Evolutionary conservation across 495 filamentous ascomycete genomes (phyloP).

Genomic region (Neurospora discreta): DNA sequence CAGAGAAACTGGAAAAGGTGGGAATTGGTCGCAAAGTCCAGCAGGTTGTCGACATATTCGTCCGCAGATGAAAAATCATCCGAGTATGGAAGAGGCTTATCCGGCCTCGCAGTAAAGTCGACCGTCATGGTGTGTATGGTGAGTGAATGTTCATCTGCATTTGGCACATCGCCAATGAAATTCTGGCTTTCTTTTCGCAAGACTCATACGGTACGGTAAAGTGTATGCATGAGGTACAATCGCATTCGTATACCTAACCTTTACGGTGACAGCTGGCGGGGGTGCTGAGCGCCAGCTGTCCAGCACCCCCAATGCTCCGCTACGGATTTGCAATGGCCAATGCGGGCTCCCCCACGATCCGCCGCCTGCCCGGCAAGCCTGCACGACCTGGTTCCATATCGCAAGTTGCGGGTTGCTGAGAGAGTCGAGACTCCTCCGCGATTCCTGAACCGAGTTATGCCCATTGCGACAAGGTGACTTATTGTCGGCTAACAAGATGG

Average conservation of each 20-base stretch:
- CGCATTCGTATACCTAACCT: neutral
- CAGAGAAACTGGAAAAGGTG: slow-evolving; percentile 78
- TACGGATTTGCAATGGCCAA: neutral
- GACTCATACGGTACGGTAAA: neutral
- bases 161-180: neutral
- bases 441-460: slow-evolving; percentile 8
- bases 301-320: neutral
- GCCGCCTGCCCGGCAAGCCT: neutral
- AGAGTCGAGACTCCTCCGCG: neutral
- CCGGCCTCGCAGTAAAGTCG: slow-evolving; percentile 24
- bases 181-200: neutral
- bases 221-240: neutral
- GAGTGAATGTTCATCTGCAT: neutral
- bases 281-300: neutral
- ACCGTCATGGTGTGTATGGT: slow-evolving; percentile 1
- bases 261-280: neutral
- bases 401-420: neutral
- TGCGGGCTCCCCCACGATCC: neutral
- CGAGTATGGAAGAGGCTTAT: slow-evolving; percentile 31
- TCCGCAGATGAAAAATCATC: slow-evolving; percentile 41
- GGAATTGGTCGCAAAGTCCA: slow-evolving; percentile 62
- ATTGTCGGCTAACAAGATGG: slow-evolving; percentile 18
- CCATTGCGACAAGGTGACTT: slow-evolving; percentile 10
- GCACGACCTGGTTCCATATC: neutral
- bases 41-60: slow-evolving; percentile 65